These are phyloP conservation scores for Cyclotella choctawhatcheeana DNA, from an alignment of 108 stramenopile species.

Conservation along the genomic window DNA sequence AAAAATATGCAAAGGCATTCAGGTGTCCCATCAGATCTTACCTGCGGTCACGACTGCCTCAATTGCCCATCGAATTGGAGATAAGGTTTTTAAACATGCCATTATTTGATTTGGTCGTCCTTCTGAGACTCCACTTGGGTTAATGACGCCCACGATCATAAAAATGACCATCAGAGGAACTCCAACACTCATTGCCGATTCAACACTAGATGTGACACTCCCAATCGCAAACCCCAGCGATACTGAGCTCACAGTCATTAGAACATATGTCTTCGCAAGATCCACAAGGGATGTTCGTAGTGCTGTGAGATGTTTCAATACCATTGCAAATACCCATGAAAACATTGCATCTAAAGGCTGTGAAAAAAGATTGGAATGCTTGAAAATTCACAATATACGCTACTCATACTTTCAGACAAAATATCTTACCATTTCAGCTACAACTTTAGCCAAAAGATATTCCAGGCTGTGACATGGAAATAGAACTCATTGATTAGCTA, in stretches of 20 bases:
- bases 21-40: too few relatives aligned
- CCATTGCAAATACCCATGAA: constrained; percentile 65
- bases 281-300: constrained; percentile 59
- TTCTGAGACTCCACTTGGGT: constrained; percentile 76
- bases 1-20: too few relatives aligned
- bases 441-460: constrained; percentile 82
- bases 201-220: constrained; percentile 56
- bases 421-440: constrained; percentile 68
- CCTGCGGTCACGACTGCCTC: constrained; percentile 77
- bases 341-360: constrained; percentile 73
- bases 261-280: constrained; percentile 67
- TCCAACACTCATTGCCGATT: constrained; percentile 70
- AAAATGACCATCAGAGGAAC: constrained; percentile 58
- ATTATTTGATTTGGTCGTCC: constrained; percentile 57
- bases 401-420: too few relatives aligned
- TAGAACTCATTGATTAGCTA: not conserved
- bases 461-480: constrained; percentile 44
- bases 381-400: too few relatives aligned
- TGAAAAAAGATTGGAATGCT: too few relatives aligned
- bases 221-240: constrained; percentile 87
- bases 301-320: constrained; percentile 65
- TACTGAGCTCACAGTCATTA: constrained; percentile 79
- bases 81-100: constrained; percentile 50
- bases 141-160: constrained; percentile 83
- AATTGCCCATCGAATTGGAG: constrained; percentile 82